These are phyloP conservation scores for Fraxinus baroniana DNA, from an alignment of 305 asterid species.

Conservation along the genomic window DNA sequence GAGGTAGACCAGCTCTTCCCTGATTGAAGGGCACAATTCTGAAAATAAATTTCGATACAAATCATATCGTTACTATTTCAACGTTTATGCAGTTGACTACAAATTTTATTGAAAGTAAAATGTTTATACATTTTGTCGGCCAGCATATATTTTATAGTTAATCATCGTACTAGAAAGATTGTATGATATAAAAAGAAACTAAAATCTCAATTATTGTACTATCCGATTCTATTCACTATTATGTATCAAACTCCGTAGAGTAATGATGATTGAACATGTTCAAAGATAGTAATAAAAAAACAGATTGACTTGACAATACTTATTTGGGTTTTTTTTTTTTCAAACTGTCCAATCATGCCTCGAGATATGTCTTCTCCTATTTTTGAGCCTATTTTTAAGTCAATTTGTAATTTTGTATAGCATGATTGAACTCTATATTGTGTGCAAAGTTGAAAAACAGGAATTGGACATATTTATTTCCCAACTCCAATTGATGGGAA, in stretches of 20 bases:
- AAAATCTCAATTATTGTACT: not conserved
- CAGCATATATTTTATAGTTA: too few relatives aligned
- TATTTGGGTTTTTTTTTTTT: too few relatives aligned
- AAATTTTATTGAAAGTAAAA: not conserved
- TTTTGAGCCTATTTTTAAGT: too few relatives aligned
- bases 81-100: not conserved
- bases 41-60: not conserved
- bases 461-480: conserved; percentile 24
- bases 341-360: too few relatives aligned
- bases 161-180: not conserved
- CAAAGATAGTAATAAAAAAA: too few relatives aligned
- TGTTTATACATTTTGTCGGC: too few relatives aligned
- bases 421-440: too few relatives aligned
- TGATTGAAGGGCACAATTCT: not conserved
- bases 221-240: not conserved
- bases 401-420: too few relatives aligned
- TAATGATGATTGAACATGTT: too few relatives aligned
- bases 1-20: conserved; percentile 8
- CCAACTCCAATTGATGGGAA: conserved; percentile 30
- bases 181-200: not conserved
- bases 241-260: not conserved
- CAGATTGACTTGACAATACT: too few relatives aligned
- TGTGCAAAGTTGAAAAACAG: not conserved
- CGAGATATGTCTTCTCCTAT: too few relatives aligned
- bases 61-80: not conserved